Percentiles rank a stretch among this genome's conserved stretches.
These are phyloP conservation scores for Aspergillus uvarum DNA, from an alignment of 2,329 filamentous ascomycete species.

Conservation along the genomic window DNA sequence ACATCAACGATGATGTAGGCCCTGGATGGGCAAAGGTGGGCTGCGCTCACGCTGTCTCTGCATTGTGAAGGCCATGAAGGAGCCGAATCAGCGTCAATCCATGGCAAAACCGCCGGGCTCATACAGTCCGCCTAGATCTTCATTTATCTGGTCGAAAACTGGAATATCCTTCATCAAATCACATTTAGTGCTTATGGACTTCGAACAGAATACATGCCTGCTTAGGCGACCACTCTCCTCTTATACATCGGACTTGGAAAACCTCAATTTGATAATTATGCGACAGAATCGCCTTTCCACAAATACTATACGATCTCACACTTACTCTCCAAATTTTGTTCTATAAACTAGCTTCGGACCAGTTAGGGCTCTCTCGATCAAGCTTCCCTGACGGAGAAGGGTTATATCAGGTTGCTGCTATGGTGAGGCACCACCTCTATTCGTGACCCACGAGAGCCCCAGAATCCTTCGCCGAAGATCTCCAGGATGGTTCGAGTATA, in stretches of 20 bases:
- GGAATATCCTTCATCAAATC: constrained; percentile 1
- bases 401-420: too few species aligned
- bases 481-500: too few species aligned
- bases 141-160: constrained; percentile 35
- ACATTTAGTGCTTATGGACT: constrained; percentile 45
- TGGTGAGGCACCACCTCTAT: too few species aligned
- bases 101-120: constrained; percentile 36
- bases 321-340: constrained; percentile 32
- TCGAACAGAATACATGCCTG: constrained; percentile 38
- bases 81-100: constrained; percentile 41
- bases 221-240: constrained; percentile 40
- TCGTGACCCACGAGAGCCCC: too few species aligned
- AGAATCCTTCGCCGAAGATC: too few species aligned
- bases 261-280: constrained; percentile 20
- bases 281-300: constrained; percentile 29
- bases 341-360: constrained; percentile 27
- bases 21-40: too few species aligned
- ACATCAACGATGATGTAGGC: too few species aligned
- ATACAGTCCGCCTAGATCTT: constrained; percentile 40
- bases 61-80: constrained; percentile 44
- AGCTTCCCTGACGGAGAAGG: too few species aligned
- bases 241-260: constrained; percentile 41
- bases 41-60: constrained; percentile 31
- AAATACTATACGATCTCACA: constrained; percentile 41
- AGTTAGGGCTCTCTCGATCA: too few species aligned